Evolutionary conservation across 2,329 filamentous ascomycete species (phyloP).

Genomic region (Ambrosiella xylebori): DNA sequence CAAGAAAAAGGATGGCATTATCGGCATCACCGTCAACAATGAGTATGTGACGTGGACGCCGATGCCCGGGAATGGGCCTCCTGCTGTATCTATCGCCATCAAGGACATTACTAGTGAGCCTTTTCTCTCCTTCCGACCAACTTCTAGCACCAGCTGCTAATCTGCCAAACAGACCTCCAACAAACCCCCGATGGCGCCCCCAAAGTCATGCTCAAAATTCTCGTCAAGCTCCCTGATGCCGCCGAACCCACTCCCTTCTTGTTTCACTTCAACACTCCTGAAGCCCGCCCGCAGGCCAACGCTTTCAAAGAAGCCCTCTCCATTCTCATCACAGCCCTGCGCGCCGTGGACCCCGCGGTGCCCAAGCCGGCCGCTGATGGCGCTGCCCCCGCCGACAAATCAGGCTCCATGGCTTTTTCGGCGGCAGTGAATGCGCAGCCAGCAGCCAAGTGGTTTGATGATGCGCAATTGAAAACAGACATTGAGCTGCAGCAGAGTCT

Average conservation of each 20-base stretch:
- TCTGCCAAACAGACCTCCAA: conserved; percentile 52
- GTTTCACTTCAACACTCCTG: conserved; percentile 73
- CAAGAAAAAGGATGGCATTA: conserved; percentile 88
- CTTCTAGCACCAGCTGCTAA: background rate
- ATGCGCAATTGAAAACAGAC: conserved; percentile 59
- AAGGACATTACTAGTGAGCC: conserved; percentile 63
- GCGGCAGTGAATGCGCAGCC: conserved; percentile 44
- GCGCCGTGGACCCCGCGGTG: conserved; percentile 35
- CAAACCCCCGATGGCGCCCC: conserved; percentile 76
- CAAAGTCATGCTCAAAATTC: conserved; percentile 89
- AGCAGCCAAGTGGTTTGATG: conserved; percentile 58
- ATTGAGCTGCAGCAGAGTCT: conserved; percentile 74
- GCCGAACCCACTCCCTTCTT: conserved; percentile 53
- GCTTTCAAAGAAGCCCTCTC: conserved; percentile 69
- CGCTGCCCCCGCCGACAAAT: conserved; percentile 19
- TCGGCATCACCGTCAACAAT: conserved; percentile 58
- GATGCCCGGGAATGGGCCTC: conserved; percentile 40
- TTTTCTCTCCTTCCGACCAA: background rate
- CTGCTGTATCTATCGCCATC: conserved; percentile 52
- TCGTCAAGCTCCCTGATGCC: conserved; percentile 47
- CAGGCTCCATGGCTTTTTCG: conserved; percentile 62
- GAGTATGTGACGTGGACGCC: conserved; percentile 70
- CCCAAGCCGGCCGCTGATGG: conserved; percentile 27
- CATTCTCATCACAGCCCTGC: conserved; percentile 53
- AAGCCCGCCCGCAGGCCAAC: conserved; percentile 71